Evolutionary conservation across 331 rosid species (phyloP).

Genomic region (Malus hybrid): DNA sequence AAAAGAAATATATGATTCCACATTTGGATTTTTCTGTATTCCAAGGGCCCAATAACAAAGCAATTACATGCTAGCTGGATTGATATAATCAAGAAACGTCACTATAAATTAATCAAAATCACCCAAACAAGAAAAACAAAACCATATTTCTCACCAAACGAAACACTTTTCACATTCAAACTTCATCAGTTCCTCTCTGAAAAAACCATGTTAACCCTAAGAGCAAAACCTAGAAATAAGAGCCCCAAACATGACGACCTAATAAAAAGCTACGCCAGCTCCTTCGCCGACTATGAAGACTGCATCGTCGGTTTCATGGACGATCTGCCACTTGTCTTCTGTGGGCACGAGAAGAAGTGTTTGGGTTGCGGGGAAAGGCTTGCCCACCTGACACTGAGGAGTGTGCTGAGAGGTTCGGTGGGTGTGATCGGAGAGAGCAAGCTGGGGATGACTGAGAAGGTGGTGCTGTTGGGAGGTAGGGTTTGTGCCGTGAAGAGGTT

Average conservation of each 20-base stretch:
- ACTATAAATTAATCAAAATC: not conserved
- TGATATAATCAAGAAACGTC: not conserved
- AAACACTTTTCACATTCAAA: not conserved
- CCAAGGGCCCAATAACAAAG: not conserved
- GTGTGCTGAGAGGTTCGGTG: constrained; percentile 22
- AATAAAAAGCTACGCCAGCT: not conserved
- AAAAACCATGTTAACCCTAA: constrained; percentile 9
- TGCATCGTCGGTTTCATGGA: constrained; percentile 26
- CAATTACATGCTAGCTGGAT: not conserved
- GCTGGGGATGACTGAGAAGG: constrained; percentile 25
- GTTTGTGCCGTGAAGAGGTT: constrained; percentile 23
- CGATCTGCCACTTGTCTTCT: constrained; percentile 12
- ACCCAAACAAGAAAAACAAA: not conserved
- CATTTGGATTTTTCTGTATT: not conserved
- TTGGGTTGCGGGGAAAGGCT: not conserved
- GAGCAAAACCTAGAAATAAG: constrained; percentile 11
- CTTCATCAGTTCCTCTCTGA: not conserved
- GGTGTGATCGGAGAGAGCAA: constrained; percentile 24
- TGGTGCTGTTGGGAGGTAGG: constrained; percentile 16
- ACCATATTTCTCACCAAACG: not conserved
- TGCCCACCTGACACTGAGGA: constrained; percentile 11
- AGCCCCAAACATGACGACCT: not conserved
- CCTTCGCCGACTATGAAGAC: constrained; percentile 20
- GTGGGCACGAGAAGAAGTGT: constrained; percentile 8
- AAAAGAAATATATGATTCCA: not conserved